These are phyloP conservation scores for Candida piceae DNA, from an alignment of 805 yeast species.

Conservation along the genomic window DNA sequence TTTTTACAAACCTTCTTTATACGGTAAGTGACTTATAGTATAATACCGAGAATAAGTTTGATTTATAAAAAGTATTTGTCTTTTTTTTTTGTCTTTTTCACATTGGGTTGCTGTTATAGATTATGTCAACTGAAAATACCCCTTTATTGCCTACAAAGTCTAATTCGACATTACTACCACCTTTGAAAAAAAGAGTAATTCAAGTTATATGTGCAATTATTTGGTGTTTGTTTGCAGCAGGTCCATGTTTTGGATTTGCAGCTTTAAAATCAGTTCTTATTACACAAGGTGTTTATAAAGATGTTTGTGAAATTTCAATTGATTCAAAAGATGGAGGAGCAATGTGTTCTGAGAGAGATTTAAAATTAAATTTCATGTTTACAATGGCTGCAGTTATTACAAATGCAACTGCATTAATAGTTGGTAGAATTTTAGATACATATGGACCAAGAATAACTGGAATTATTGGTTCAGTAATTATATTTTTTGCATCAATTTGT, in stretches of 20 bases:
- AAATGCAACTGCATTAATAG: slow-evolving; percentile 75
- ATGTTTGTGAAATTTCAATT: slow-evolving; percentile 41
- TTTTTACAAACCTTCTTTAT: no score
- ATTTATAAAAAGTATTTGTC: no score
- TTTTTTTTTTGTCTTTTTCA: background rate
- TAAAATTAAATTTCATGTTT: slow-evolving; percentile 76
- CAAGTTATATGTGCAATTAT: slow-evolving; percentile 70
- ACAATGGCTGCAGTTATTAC: slow-evolving; percentile 84
- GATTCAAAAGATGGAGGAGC: slow-evolving; percentile 6
- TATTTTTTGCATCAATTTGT: slow-evolving; percentile 48
- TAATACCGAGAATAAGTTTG: no score
- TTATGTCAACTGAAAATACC: slow-evolving; percentile 20
- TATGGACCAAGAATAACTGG: slow-evolving; percentile 83
- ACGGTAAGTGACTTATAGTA: no score
- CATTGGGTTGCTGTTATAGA: slow-evolving; percentile 1
- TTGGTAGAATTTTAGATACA: slow-evolving; percentile 72
- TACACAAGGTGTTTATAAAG: slow-evolving; percentile 68
- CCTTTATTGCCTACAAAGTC: slow-evolving; percentile 16
- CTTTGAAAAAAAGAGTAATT: slow-evolving; percentile 30
- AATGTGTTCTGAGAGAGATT: slow-evolving; percentile 70
- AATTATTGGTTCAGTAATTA: slow-evolving; percentile 58
- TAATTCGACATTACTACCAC: slow-evolving; percentile 14
- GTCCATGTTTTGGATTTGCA: slow-evolving; percentile 93
- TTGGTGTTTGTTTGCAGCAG: slow-evolving; percentile 92
- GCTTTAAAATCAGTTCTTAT: slow-evolving; percentile 84